phyloP scores from a whole-genome alignment of 2,329 filamentous ascomycete species.

The Phialophora verrucosa region DNA sequence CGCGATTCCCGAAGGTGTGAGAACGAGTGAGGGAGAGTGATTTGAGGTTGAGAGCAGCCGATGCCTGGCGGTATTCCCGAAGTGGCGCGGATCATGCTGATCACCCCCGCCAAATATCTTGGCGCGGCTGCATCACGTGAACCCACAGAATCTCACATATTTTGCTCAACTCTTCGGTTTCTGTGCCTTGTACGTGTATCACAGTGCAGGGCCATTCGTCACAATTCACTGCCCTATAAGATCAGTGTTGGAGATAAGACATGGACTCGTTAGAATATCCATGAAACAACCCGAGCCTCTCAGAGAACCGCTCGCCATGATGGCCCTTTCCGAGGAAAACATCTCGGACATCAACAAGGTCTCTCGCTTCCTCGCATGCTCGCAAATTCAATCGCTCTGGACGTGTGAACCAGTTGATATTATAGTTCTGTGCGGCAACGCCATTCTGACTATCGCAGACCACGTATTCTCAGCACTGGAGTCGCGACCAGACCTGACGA shows the following conservation, averaged over 20 bases:
- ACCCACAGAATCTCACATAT: background rate
- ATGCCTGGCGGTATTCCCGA: background rate
- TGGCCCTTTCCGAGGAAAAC: constrained; percentile 9
- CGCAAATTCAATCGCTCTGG: constrained; percentile 38
- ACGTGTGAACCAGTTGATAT: constrained; percentile 43
- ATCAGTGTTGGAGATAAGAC: background rate
- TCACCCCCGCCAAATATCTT: background rate
- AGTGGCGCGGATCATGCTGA: background rate
- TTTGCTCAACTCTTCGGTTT: background rate
- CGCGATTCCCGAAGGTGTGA: background rate
- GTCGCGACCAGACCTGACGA: constrained; percentile 42
- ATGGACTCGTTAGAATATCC: background rate
- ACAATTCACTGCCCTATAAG: background rate
- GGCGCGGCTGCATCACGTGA: background rate
- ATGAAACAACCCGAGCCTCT: background rate
- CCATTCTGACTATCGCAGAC: constrained; percentile 47
- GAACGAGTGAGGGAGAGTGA: background rate
- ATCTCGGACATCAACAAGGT: constrained; percentile 43
- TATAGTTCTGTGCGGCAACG: constrained; percentile 51
- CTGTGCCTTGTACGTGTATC: background rate
- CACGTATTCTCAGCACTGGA: constrained; percentile 45
- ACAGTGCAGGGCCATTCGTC: background rate
- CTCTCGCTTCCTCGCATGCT: constrained; percentile 42
- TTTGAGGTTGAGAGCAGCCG: background rate
- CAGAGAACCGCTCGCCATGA: background rate